phyloP scores from a whole-genome alignment of 2,329 filamentous ascomycete species.

The Cadophora sp. region DNA sequence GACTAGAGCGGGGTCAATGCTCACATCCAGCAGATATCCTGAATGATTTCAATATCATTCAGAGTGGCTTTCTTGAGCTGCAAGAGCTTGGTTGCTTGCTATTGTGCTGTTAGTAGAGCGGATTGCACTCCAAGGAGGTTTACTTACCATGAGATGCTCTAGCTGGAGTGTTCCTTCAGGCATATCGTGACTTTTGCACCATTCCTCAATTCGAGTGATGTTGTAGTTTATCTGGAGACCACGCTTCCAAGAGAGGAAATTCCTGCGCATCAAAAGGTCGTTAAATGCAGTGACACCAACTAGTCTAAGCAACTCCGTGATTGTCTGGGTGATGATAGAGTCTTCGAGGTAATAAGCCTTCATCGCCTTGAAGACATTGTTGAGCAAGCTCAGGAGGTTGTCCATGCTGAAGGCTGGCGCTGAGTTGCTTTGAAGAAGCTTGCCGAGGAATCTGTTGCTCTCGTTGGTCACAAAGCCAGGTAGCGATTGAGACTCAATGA shows the following conservation, averaged over 20 bases:
- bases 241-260: constrained; percentile 99
- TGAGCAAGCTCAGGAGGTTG: constrained; percentile 91
- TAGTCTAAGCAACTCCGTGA: constrained; percentile 89
- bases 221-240: constrained; percentile 99
- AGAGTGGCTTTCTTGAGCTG: constrained; percentile 98
- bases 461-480: constrained; percentile 99
- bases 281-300: constrained; percentile 99
- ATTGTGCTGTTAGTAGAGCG: constrained; percentile 42
- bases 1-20: constrained; percentile 46
- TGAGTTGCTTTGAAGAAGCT: constrained; percentile 89
- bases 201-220: constrained; percentile 98
- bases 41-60: constrained; percentile 99
- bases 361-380: constrained; percentile 98
- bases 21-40: constrained; percentile 99
- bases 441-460: constrained; percentile 97
- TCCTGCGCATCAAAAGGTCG: constrained; percentile 94
- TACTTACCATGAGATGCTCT: constrained; percentile 90
- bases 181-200: constrained; percentile 99
- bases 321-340: constrained; percentile 91
- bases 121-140: background rate
- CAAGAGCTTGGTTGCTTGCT: constrained; percentile 97
- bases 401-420: constrained; percentile 99
- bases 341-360: constrained; percentile 98
- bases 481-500: constrained; percentile 98
- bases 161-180: constrained; percentile 96